Evolutionary conservation across 257 asterid species (phyloP), one percentile per base, ranked within the genome.

Genomic region (Anisodus acutangulus): DNA sequence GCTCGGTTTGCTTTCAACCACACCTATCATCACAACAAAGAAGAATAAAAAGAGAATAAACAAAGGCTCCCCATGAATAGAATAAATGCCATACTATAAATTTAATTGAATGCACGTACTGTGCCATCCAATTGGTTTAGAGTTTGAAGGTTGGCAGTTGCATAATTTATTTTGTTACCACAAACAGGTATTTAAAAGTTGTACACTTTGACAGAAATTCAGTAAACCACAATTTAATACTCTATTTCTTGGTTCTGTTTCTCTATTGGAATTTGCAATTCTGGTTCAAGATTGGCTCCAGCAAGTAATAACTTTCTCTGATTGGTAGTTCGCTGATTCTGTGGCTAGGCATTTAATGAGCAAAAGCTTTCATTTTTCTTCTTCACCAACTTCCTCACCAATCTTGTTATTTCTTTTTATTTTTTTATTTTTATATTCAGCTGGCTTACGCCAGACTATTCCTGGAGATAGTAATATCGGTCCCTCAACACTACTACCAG

Each of bases 101-200:
- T 9, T 53, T 45, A 43, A 71, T 71, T 71, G 22, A 59, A 59
- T 59, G 64, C 64, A 59, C 64, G 64, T 59, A 16, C 11, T 59
- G 4, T 59, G 64, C 11, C 31, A 17, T 59, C 64, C 79, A 71
- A 71, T 45, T 45, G 58, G 79, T 45, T 71, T 10, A n/a, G 79
- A 71, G 43, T 71, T 0, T 71, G 58, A 71, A 45, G 79, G 79
- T 71, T 71, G 79, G 58, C 79, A 71, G 79, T 71, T 71, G 39
- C 26, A 71, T 71, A 9, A 71, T 71, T 45, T 45, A 71, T 71
- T 45, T 71, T 45, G 17, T 45, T 17, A 16, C 58, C 3, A 71
- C 31, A 55, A 17, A 43, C 55, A 70, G 2, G n/a, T 16, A 17
- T 4, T 41, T 39, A 15, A 4, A 70, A 59, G 8, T 59, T 70